These are phyloP conservation scores for Apiotrichum veenhuisii DNA, from an alignment of 1,284 basidiomycete species.

Conservation along the genomic window DNA sequence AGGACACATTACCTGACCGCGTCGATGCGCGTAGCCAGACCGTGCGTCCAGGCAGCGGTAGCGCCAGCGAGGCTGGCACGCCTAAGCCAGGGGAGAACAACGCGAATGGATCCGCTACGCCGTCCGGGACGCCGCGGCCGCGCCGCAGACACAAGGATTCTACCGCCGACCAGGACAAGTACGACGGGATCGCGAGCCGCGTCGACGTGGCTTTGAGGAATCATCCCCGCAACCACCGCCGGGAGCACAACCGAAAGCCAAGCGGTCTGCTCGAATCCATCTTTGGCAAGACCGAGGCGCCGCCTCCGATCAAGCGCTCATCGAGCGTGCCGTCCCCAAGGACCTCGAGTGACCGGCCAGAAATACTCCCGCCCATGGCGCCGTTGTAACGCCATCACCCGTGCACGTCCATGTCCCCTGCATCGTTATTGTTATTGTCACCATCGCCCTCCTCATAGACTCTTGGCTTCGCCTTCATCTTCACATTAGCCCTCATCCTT, in stretches of 20 bases:
- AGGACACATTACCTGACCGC: conserved; percentile 12
- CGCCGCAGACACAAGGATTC: no score
- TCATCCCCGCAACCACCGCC: not conserved
- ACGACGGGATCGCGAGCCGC: not conserved
- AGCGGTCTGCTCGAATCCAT: conserved; percentile 9
- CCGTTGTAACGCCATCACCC: no score
- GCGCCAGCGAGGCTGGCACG: not conserved
- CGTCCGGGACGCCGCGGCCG: not conserved
- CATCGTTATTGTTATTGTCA: no score
- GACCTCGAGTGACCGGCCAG: no score
- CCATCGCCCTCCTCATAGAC: no score
- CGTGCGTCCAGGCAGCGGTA: not conserved
- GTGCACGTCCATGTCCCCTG: no score
- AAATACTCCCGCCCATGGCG: no score
- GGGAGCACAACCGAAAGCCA: not conserved
- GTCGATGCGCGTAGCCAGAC: conserved; percentile 1
- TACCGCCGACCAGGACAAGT: not conserved
- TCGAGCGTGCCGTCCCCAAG: not conserved
- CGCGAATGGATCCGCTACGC: not conserved
- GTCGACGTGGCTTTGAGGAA: not conserved
- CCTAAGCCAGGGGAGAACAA: not conserved
- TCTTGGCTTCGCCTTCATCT: no score
- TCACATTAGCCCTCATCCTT: no score
- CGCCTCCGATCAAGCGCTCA: not conserved
- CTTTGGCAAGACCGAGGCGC: conserved; percentile 2